phyloP scores from a whole-genome alignment of 257 asterid genomes.

The Pogostemon cablin region DNA sequence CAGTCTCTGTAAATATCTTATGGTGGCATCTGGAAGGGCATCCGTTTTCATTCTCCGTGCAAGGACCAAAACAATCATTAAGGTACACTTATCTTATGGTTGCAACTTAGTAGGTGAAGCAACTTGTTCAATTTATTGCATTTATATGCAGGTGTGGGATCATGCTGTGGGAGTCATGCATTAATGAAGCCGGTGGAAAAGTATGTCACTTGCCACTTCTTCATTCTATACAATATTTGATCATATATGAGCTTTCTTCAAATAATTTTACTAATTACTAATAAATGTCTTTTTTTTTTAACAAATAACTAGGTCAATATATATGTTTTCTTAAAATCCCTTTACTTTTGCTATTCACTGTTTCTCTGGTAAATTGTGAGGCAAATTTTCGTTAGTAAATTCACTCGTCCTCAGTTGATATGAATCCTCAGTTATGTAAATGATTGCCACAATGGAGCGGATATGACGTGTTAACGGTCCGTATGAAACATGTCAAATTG shows the following conservation, averaged over 20 bases:
- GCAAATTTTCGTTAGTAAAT: background rate
- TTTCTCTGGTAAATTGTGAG: background rate
- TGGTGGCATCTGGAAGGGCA: slow-evolving; percentile 94
- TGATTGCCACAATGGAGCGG: too few species aligned
- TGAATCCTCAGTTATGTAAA: background rate
- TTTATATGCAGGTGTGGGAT: slow-evolving; percentile 77
- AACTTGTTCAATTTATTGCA: slow-evolving; percentile 32
- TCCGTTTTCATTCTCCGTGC: slow-evolving; percentile 68
- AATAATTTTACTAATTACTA: background rate
- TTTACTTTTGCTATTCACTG: background rate
- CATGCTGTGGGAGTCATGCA: slow-evolving; percentile 91
- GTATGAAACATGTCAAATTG: background rate
- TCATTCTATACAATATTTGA: slow-evolving; percentile 8
- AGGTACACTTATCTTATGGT: slow-evolving; percentile 42
- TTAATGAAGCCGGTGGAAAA: slow-evolving; percentile 94
- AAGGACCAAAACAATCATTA: slow-evolving; percentile 49
- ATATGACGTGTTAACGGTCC: background rate
- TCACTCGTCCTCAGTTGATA: background rate
- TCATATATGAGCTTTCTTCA: slow-evolving; percentile 22
- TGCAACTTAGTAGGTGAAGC: slow-evolving; percentile 25
- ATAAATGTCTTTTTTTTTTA: background rate
- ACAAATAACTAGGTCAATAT: background rate
- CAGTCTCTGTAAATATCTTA: slow-evolving; percentile 87
- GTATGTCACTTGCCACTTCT: slow-evolving; percentile 40
- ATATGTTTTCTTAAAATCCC: background rate